A percentile compares a stretch with the other conserved stretches of the same genome.
These are phyloP conservation scores for Aurantiochytrium sp. DNA, from an alignment of 108 stramenopile genomes.

Conservation along the genomic window DNA sequence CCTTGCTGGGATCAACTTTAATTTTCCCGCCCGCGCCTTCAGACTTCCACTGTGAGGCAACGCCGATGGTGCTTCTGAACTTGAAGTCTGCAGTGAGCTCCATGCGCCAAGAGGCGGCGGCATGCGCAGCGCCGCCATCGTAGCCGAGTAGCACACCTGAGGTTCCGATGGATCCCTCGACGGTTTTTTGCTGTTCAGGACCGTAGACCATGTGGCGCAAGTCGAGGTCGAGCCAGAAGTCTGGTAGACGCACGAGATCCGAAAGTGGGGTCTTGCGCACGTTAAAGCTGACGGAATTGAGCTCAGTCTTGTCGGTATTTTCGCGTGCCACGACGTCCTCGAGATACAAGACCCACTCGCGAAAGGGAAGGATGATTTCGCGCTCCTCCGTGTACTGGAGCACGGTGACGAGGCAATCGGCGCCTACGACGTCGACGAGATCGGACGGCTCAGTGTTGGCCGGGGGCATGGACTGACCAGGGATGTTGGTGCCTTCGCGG, in stretches of 20 bases:
- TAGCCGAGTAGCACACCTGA: background rate
- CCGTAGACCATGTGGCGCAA: background rate
- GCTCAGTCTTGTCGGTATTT: background rate
- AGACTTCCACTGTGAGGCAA: background rate
- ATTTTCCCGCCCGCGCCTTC: too few species aligned
- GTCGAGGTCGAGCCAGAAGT: background rate
- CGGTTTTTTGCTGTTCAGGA: background rate
- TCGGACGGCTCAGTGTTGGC: background rate
- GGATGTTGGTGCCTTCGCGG: background rate
- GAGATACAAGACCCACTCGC: background rate
- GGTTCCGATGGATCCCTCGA: background rate
- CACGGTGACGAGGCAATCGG: background rate
- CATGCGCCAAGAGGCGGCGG: background rate
- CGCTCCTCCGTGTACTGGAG: slow-evolving; percentile 2
- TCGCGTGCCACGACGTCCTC: background rate
- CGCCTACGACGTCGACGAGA: background rate
- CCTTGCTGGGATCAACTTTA: background rate
- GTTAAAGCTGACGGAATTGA: background rate
- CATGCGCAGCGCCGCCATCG: background rate
- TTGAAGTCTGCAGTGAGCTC: background rate
- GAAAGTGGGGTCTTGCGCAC: background rate
- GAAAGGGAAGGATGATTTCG: background rate
- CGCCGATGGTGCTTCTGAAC: background rate
- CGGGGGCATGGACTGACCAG: background rate
- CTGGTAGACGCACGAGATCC: background rate